These are phyloP conservation scores for Mycena kentingensis DNA, from an alignment of 768 basidiomycete species.

Conservation along the genomic window DNA sequence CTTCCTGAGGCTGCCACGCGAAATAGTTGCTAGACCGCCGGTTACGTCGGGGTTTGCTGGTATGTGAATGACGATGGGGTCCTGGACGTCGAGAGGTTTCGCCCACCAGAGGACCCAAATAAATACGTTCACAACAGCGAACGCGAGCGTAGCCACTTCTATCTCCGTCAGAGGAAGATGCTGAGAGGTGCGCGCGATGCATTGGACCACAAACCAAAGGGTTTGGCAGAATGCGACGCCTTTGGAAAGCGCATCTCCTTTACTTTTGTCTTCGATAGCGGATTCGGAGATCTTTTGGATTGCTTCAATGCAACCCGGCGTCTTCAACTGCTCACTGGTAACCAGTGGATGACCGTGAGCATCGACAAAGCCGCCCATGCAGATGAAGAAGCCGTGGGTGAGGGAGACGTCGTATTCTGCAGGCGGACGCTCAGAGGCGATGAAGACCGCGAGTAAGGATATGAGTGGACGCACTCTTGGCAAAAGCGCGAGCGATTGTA, in stretches of 20 bases:
- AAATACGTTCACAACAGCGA: conserved; percentile 30
- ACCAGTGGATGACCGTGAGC: conserved; percentile 3
- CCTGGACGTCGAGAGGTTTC: conserved; percentile 37
- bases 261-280: conserved; percentile 28
- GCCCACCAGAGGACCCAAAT: conserved; percentile 39
- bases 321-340: conserved; percentile 7
- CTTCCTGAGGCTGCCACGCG: no score
- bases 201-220: conserved; percentile 36
- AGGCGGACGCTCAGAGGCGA: no score
- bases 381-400: conserved; percentile 28
- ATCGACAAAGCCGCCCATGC: conserved; percentile 33
- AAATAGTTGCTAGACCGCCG: no score
- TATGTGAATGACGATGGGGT: conserved; percentile 22
- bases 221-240: conserved; percentile 33
- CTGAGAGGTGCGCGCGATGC: conserved; percentile 25
- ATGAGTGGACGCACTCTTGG: neutral
- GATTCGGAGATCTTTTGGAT: conserved; percentile 4
- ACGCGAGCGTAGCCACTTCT: conserved; percentile 37
- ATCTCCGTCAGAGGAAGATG: conserved; percentile 34
- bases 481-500: conserved; percentile 4
- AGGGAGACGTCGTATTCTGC: conserved; percentile 1
- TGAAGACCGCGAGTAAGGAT: neutral
- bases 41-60: no score
- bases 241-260: conserved; percentile 37
- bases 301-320: neutral